Evolutionary conservation across 345 rosid species (phyloP), one percentile per base, ranked within the genome.

Genomic region (rapeseed (Brassica napus)): DNA sequence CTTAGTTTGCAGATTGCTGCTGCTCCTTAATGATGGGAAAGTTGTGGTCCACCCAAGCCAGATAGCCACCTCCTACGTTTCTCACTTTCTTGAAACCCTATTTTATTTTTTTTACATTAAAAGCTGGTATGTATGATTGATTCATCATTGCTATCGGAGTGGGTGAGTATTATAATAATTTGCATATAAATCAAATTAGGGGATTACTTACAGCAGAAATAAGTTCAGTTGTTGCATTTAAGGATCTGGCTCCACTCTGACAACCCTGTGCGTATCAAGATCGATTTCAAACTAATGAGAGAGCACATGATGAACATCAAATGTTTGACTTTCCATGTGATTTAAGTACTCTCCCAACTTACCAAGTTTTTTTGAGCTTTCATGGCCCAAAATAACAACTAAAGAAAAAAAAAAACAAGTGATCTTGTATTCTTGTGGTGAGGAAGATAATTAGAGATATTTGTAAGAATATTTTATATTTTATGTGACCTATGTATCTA

Each of bases 191-290:
- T 37, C 1, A 21, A 61, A 14, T 7, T 15, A 62, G 58, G 37
- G 28, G 44, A 44, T 1, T 23, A 69, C 96, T 87, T 86, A 94
- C 97, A 26, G 84, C 88, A 34, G 65, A 55, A 35, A 87, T 75
- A 77, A 92, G 93, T 82, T 90, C 97, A 75, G 79, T 28, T 26
- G 91, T 76, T 32, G 97, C 97, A 30, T 79, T 69, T 44, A 87
- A 74, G 65, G 98, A 94, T 81, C 98, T 89, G 65, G 85, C 95
- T 72, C 97, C 97, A 79, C 97, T 89, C 76, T 88, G 94, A 81
- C 98, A 94, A 58, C 97, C 94, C 97, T 94, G n/a, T 24, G 12
- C 28, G 31, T 8, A 11, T 26, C 64, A 70, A 18, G 12, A 14
- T 57, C 52, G 16, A 31, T 6, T 15, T 4, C 55, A 49, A 14